phyloP scores from a whole-genome alignment of 208 protist species.

The Polymyxa betae region DNA sequence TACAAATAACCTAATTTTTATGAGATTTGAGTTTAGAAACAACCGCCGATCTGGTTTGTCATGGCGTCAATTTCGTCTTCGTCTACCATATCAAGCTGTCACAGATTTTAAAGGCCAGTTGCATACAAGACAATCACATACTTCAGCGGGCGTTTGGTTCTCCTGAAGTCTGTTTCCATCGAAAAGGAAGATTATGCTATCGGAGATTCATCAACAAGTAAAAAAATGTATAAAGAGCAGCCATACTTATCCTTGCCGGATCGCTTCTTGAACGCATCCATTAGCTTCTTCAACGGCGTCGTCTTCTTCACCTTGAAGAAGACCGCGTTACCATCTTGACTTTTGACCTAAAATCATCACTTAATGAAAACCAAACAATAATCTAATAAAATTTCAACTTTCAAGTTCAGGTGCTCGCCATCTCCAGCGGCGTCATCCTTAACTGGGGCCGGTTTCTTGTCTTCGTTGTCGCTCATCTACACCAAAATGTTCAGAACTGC shows the following conservation, averaged over 20 bases:
- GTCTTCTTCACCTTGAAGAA: constrained; percentile 64
- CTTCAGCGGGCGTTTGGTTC: constrained; percentile 58
- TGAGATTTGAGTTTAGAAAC: neutral
- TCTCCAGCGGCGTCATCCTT: neutral
- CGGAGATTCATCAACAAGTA: neutral
- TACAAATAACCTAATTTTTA: too few species aligned
- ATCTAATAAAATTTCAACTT: neutral
- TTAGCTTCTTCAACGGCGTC: constrained; percentile 56
- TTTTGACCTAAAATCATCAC: constrained; percentile 37
- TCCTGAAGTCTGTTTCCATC: constrained; percentile 35
- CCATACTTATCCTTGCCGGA: neutral
- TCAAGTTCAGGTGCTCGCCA: constrained; percentile 58
- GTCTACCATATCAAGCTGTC: constrained; percentile 59
- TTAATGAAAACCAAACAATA: neutral
- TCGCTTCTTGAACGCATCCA: constrained; percentile 61
- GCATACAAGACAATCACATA: neutral
- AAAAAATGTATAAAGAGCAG: neutral
- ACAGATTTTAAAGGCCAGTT: constrained; percentile 49
- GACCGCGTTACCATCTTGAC: constrained; percentile 60
- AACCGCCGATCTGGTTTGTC: constrained; percentile 55
- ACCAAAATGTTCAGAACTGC: too few species aligned
- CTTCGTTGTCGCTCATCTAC: neutral
- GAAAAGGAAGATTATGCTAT: constrained; percentile 55
- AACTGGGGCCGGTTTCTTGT: neutral
- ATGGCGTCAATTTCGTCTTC: constrained; percentile 64